Conservation (phyloP, 805 yeast genomes). For the Tetrapisispora phaffii region DNA sequence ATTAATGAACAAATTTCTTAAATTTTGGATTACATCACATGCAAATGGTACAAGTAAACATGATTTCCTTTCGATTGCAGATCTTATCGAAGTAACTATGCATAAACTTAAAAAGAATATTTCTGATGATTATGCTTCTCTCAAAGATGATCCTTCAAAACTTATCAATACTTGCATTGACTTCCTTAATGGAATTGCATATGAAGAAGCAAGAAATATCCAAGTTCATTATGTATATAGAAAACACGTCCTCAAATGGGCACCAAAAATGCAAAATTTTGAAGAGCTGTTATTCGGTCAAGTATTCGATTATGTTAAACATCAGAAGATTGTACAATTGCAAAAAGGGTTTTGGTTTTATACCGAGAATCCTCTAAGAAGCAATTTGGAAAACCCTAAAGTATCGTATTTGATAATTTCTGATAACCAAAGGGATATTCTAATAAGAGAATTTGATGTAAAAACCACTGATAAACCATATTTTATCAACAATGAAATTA, state of each 20-base stretch:
- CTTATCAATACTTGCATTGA: not conserved
- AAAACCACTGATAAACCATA: constrained; percentile 43
- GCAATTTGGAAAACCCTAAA: constrained; percentile 26
- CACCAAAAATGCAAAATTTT: constrained; percentile 37
- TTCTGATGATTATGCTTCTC: constrained; percentile 2
- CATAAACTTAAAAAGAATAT: constrained; percentile 22
- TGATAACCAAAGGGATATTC: constrained; percentile 52
- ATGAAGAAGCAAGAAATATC: constrained; percentile 41
- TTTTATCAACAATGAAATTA: constrained; percentile 44
- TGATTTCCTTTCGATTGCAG: constrained; percentile 44
- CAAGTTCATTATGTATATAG: constrained; percentile 41
- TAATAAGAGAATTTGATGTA: constrained; percentile 49
- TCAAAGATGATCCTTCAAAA: not conserved
- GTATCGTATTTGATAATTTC: constrained; percentile 52
- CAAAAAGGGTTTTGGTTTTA: constrained; percentile 78
- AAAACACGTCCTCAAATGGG: constrained; percentile 36
- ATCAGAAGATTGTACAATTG: constrained; percentile 61
- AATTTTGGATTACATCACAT: constrained; percentile 53
- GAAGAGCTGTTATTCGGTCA: constrained; percentile 43
- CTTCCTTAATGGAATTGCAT: constrained; percentile 10
- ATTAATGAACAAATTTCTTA: constrained; percentile 47
- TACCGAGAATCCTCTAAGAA: constrained; percentile 42
- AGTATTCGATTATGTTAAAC: constrained; percentile 60
- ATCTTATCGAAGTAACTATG: constrained; percentile 34
- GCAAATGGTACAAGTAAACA: constrained; percentile 33